Conservation (phyloP, 176 grass and related monocot species). For the Avena atlantica region DNA sequence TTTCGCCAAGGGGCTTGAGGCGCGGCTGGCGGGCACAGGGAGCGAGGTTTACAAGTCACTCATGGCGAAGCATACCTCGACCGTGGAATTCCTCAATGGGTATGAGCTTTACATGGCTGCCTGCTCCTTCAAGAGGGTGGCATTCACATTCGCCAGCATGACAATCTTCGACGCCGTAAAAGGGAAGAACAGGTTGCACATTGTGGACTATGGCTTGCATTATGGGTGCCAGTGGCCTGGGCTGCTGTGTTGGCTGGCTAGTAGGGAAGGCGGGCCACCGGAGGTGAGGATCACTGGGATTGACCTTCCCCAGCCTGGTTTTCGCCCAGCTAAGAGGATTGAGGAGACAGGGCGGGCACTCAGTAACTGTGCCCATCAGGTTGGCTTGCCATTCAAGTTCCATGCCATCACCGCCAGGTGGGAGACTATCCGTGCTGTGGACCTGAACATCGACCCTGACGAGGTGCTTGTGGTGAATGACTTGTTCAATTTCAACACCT, state of each 20-base stretch:
- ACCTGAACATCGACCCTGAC: constrained; percentile 43
- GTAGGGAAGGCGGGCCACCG: constrained; percentile 36
- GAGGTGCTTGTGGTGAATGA: constrained; percentile 57
- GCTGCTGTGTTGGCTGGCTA: constrained; percentile 29
- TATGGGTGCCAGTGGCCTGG: constrained; percentile 61
- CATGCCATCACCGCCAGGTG: constrained; percentile 43
- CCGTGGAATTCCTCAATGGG: constrained; percentile 41
- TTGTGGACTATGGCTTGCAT: constrained; percentile 50
- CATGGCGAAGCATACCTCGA: constrained; percentile 40
- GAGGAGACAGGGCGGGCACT: constrained; percentile 46
- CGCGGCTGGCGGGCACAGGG: constrained; percentile 52
- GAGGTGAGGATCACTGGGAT: constrained; percentile 58
- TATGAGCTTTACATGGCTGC: constrained; percentile 60
- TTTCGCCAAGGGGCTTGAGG: constrained; percentile 59
- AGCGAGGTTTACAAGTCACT: constrained; percentile 46
- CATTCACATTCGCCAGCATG: constrained; percentile 41
- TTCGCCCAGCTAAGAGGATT: constrained; percentile 39
- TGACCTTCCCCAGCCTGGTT: constrained; percentile 47
- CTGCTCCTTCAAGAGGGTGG: constrained; percentile 47
- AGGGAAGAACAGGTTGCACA: constrained; percentile 45
- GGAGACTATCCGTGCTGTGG: constrained; percentile 32
- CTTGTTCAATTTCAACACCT: constrained; percentile 33
- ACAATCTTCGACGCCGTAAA: constrained; percentile 42
- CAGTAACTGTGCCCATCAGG: constrained; percentile 32
- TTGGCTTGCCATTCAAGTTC: constrained; percentile 52